A percentile compares a stretch with the other conserved stretches of the same genome.
These are phyloP conservation scores for Calophaca sinica DNA, from an alignment of 306 rosid genomes.

Conservation along the genomic window DNA sequence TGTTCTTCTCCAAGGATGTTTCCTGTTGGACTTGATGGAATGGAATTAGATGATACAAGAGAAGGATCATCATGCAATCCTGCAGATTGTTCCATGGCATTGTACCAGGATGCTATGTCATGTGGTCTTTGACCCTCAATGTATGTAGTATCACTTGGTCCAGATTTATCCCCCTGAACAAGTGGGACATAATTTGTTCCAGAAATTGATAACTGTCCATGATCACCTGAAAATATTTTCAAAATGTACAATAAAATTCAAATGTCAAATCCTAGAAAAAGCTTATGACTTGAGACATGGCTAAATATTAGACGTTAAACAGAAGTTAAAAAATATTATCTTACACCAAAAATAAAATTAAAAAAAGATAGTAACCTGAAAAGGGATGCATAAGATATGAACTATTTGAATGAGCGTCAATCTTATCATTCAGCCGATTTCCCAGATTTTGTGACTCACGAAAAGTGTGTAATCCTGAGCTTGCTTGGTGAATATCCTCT, in stretches of 20 bases:
- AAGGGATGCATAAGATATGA: constrained; percentile 47
- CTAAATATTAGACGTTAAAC: constrained; percentile 17
- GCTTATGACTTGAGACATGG: constrained; percentile 10
- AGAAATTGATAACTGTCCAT: constrained; percentile 56
- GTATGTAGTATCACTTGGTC: constrained; percentile 42
- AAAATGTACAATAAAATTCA: constrained; percentile 44
- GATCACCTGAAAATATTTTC: constrained; percentile 52
- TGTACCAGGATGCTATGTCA: constrained; percentile 64
- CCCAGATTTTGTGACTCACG: constrained; percentile 50
- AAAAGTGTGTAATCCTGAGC: constrained; percentile 55
- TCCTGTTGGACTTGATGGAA: constrained; percentile 52
- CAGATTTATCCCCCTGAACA: constrained; percentile 54
- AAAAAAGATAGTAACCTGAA: constrained; percentile 52
- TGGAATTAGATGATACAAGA: constrained; percentile 49
- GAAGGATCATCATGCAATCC: constrained; percentile 57
- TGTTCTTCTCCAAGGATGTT: constrained; percentile 54
- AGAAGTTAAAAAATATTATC: constrained; percentile 24
- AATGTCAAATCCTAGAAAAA: constrained; percentile 42
- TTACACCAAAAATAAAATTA: constrained; percentile 9
- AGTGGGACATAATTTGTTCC: constrained; percentile 51
- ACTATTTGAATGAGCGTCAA: constrained; percentile 49
- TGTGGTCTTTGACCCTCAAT: constrained; percentile 56
- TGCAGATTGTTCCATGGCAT: constrained; percentile 60
- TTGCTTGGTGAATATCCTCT: constrained; percentile 73
- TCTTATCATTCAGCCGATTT: constrained; percentile 49